Conservation (phyloP, 2,329 filamentous ascomycete species). For the Talaromyces sp. region DNA sequence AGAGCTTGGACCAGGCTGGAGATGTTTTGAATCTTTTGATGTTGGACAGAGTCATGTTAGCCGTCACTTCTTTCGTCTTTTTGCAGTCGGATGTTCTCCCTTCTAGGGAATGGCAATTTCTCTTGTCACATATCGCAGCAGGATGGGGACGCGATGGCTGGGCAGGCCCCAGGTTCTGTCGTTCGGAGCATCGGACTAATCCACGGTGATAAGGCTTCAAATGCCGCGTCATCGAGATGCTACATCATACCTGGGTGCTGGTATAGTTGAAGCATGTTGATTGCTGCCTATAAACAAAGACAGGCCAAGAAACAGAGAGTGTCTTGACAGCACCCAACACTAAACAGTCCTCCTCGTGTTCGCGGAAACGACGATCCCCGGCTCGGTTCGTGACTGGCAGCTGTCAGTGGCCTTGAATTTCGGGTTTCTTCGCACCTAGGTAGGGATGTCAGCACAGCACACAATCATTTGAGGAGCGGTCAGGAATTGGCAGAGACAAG, state of each 20-base stretch:
- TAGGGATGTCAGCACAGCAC: neutral
- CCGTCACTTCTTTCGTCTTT: neutral
- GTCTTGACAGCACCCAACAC: neutral
- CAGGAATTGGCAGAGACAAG: neutral
- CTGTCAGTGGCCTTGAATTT: neutral
- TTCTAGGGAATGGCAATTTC: neutral
- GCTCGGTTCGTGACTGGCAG: no score
- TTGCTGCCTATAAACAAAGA: neutral
- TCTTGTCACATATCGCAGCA: neutral
- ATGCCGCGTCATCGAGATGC: neutral
- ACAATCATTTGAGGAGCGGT: neutral
- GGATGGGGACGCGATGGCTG: neutral
- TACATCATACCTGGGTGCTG: neutral
- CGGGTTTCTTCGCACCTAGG: no score
- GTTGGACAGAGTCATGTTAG: neutral
- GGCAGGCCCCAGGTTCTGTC: neutral
- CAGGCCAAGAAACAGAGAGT: neutral
- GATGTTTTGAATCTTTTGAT: neutral
- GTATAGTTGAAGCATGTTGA: neutral
- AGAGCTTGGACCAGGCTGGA: constrained; percentile 2
- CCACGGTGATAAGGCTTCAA: neutral
- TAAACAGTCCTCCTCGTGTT: neutral
- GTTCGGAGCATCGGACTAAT: neutral
- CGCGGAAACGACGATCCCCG: no score
- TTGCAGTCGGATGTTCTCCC: neutral